A percentile compares a stretch with the other conserved stretches of the same genome.
Conservation (phyloP, 2,329 filamentous ascomycete genomes). For the Aureobasidium leucospermi region DNA sequence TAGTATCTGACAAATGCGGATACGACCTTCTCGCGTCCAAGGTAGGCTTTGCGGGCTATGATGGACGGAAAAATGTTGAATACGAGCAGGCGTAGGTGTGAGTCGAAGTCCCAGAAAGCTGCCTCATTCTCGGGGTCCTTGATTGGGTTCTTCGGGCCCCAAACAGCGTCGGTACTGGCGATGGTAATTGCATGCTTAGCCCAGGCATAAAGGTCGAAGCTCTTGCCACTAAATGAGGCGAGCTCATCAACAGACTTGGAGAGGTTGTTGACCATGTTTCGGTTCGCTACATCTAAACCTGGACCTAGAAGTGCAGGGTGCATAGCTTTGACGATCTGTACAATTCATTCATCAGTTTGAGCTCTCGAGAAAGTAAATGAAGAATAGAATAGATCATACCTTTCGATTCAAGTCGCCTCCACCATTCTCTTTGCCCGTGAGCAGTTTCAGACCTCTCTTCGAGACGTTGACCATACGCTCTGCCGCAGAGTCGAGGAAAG, state of each 20-base stretch:
- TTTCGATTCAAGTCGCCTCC: neutral
- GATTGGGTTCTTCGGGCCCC: slow-evolving; percentile 38
- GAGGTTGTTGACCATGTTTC: slow-evolving; percentile 20
- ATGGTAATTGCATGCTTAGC: slow-evolving; percentile 31
- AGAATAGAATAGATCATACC: neutral
- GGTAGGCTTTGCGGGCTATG: slow-evolving; percentile 32
- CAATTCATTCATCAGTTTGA: neutral
- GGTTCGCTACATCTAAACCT: slow-evolving; percentile 30
- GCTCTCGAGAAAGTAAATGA: too few relatives aligned
- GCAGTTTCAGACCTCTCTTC: slow-evolving; percentile 23
- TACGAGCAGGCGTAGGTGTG: slow-evolving; percentile 19
- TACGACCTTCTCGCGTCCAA: slow-evolving; percentile 26
- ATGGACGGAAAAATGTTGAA: slow-evolving; percentile 27
- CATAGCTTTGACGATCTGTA: slow-evolving; percentile 22
- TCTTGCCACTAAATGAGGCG: slow-evolving; percentile 18
- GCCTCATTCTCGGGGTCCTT: slow-evolving; percentile 28
- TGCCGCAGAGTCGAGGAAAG: slow-evolving; percentile 33
- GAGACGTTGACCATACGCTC: slow-evolving; percentile 33
- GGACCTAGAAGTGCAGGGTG: slow-evolving; percentile 27
- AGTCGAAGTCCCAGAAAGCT: slow-evolving; percentile 36
- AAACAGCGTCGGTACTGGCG: slow-evolving; percentile 35
- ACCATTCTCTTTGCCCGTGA: slow-evolving; percentile 18
- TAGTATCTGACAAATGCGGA: slow-evolving; percentile 25
- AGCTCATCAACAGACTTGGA: slow-evolving; percentile 22
- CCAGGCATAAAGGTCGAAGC: slow-evolving; percentile 33